Conservation (phyloP, 176 grass and related monocot species). For the Oryza glaberrima region DNA sequence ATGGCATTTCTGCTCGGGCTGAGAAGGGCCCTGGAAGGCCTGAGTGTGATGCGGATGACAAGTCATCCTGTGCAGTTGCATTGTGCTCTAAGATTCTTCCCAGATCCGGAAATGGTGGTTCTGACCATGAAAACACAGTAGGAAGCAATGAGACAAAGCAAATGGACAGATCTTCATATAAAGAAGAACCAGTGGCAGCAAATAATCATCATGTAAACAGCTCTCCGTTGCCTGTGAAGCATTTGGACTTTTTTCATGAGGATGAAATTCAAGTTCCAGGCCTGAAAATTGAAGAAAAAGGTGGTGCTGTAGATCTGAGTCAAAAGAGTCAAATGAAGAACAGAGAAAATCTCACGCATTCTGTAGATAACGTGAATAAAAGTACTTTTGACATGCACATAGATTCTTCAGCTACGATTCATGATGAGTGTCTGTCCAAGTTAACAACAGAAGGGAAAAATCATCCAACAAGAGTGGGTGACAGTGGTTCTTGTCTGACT, state of each 20-base stretch:
- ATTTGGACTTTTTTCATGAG: constrained; percentile 86
- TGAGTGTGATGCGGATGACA: constrained; percentile 56
- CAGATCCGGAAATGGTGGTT: constrained; percentile 46
- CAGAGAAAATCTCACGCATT: constrained; percentile 13
- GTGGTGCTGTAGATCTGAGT: background rate
- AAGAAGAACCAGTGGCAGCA: constrained; percentile 24
- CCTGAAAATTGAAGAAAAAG: constrained; percentile 45
- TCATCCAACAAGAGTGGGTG: constrained; percentile 5
- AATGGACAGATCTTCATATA: constrained; percentile 49
- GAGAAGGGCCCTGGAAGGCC: constrained; percentile 35
- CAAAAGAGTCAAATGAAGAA: constrained; percentile 25
- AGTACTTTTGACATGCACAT: constrained; percentile 8
- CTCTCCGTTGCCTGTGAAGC: constrained; percentile 87
- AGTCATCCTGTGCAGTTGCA: constrained; percentile 67
- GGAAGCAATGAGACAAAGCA: constrained; percentile 53
- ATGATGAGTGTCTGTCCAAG: constrained; percentile 23
- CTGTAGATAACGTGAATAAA: constrained; percentile 36
- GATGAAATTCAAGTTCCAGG: constrained; percentile 50
- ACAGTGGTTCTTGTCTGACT: constrained; percentile 3
- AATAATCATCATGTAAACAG: constrained; percentile 39
- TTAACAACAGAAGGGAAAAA: constrained; percentile 25
- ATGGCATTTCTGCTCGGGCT: constrained; percentile 57
- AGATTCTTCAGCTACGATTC: constrained; percentile 10
- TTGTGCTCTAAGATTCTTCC: constrained; percentile 55
- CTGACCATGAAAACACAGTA: constrained; percentile 44